Evolutionary conservation across 148 eudicot species (phyloP), one percentile per base, ranked within the genome.

Genomic region (Suaeda aralocaspica): DNA sequence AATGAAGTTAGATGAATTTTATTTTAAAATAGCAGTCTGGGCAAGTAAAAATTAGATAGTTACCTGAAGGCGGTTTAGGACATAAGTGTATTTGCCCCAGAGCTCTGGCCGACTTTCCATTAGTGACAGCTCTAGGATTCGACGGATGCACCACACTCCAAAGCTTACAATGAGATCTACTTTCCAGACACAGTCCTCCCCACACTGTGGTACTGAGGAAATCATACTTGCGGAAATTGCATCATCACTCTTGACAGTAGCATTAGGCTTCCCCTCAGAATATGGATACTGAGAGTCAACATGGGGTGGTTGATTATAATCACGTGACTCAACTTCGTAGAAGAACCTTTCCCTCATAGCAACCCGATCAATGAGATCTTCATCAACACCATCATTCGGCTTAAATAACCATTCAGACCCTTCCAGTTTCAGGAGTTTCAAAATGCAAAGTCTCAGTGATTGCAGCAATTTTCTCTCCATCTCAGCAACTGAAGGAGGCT

Each of bases 61-160:
- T 84, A 94, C 98, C 96, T 94, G 98, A 72, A 94, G 98, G 72
- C 97, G 98, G 66, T 94, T 94, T 14, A 94, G 84, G 62, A 94
- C 97, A 11, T 89, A 94, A 33, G 98, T 94, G 76, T 94, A 94
- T 74, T 91, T 91, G 44, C 98, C 98, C 98, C 98, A 94, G 0
- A 94, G 89, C 78, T 94, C 98, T 6, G 98, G 98, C 74, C 98
- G 84, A 78, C 98, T 89, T 87, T 94, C 98, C 92, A 94, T 86
- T 21, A 89, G 85, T 28, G 98, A 94, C 67, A 94, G 98, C 78
- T 89, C 97, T 39, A 94, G 78, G 59, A 91, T 68, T 70, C 98
- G 88, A 74, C 79, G 92, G 63, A 94, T 91, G 83, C 96, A 91
- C 96, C 96, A 94, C 64, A 94, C 97, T 8, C 97, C 98, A 77